phyloP scores from a whole-genome alignment of 805 yeast genomes.

The Novakomyces olei region DNA sequence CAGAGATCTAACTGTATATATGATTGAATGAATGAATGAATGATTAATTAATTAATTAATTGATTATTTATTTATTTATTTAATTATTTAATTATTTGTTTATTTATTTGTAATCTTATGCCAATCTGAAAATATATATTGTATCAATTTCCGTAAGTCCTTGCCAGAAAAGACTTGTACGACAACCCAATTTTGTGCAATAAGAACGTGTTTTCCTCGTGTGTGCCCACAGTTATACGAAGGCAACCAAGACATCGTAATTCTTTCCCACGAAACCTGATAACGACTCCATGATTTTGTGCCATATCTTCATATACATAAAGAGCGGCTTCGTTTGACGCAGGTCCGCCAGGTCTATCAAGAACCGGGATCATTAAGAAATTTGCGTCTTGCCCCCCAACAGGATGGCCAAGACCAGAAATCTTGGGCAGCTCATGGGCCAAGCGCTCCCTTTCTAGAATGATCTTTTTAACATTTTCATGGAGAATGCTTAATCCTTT shows the following conservation, averaged over 20 bases:
- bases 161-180: constrained; percentile 9
- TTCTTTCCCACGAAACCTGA: constrained; percentile 79
- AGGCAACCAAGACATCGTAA: constrained; percentile 73
- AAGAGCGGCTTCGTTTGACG: constrained; percentile 47
- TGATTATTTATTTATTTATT: too few relatives aligned
- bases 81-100: too few relatives aligned
- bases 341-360: constrained; percentile 31
- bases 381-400: constrained; percentile 78
- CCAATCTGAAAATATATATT: constrained; percentile 3
- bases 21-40: too few relatives aligned
- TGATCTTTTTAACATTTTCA: constrained; percentile 26
- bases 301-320: constrained; percentile 51
- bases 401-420: constrained; percentile 43
- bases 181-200: constrained; percentile 26
- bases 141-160: constrained; percentile 8
- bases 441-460: constrained; percentile 32
- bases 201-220: constrained; percentile 41
- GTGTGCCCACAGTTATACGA: constrained; percentile 72
- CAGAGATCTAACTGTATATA: too few relatives aligned
- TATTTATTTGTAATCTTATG: too few relatives aligned
- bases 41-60: too few relatives aligned
- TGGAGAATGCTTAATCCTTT: constrained; percentile 41
- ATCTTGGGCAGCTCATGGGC: constrained; percentile 31
- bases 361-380: constrained; percentile 57
- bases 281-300: constrained; percentile 49